A percentile compares a stretch with the other conserved stretches of the same genome.
Conservation (phyloP, 1,284 basidiomycete genomes). For the Leccinum laetum region DNA sequence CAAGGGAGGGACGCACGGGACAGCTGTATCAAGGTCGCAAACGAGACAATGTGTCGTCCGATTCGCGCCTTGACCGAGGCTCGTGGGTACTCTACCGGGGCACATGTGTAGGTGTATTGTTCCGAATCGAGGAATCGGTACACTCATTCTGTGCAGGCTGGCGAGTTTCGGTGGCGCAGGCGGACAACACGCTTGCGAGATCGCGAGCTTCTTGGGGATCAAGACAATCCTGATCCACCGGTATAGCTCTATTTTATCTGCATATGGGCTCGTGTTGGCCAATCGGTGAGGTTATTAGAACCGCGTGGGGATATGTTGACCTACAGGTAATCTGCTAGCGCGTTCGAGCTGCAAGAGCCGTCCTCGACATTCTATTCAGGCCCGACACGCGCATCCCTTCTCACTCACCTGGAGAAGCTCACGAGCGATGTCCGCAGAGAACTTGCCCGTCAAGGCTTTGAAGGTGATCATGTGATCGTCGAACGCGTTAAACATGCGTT, state of each 20-base stretch:
- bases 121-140: neutral
- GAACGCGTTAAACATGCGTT: slow-evolving; percentile 92
- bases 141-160: slow-evolving; percentile 36
- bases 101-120: slow-evolving; percentile 58
- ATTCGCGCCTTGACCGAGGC: slow-evolving; percentile 93
- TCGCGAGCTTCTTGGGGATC: slow-evolving; percentile 69
- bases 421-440: slow-evolving; percentile 64
- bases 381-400: slow-evolving; percentile 52
- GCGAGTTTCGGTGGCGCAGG: slow-evolving; percentile 88
- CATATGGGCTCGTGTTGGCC: slow-evolving; percentile 78
- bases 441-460: slow-evolving; percentile 80
- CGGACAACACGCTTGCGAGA: slow-evolving; percentile 81
- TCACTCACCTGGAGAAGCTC: slow-evolving; percentile 67
- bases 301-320: neutral
- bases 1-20: slow-evolving; percentile 1
- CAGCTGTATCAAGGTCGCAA: slow-evolving; percentile 91
- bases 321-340: slow-evolving; percentile 44
- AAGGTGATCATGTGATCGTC: slow-evolving; percentile 61
- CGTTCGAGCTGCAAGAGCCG: slow-evolving; percentile 86
- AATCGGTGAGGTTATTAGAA: slow-evolving; percentile 56
- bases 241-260: slow-evolving; percentile 76
- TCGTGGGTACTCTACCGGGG: slow-evolving; percentile 80
- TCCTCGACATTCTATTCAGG: slow-evolving; percentile 73
- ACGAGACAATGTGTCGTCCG: slow-evolving; percentile 92
- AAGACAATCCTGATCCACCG: slow-evolving; percentile 72